These are phyloP conservation scores for Tarenaya hassleriana DNA, from an alignment of 345 rosid genomes.

Conservation along the genomic window DNA sequence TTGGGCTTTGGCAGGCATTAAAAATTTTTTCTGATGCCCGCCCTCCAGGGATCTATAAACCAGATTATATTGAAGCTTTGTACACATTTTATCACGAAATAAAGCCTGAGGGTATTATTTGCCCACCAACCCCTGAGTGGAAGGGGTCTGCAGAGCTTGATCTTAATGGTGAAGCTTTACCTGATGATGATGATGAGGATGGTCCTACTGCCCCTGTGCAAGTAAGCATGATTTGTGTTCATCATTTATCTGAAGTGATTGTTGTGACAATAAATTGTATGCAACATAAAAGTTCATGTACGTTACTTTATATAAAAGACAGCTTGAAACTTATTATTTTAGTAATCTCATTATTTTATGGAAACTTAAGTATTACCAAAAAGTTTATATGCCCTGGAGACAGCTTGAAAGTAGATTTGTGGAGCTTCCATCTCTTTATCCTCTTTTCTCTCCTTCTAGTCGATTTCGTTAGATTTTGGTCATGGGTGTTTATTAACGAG, in stretches of 20 bases:
- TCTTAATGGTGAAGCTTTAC: constrained; percentile 90
- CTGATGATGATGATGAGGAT: constrained; percentile 36
- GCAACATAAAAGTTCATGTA: too few species aligned
- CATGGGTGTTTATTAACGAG: constrained; percentile 4
- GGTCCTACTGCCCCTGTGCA: constrained; percentile 27
- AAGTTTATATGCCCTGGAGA: too few species aligned
- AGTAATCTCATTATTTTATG: too few species aligned
- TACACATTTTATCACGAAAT: constrained; percentile 88
- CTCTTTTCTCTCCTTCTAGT: not conserved
- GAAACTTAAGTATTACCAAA: too few species aligned
- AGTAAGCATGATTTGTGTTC: constrained; percentile 16
- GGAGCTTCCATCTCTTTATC: constrained; percentile 4
- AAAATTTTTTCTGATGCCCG: constrained; percentile 77
- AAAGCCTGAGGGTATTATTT: constrained; percentile 59
- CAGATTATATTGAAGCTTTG: constrained; percentile 77
- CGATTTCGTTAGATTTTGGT: constrained; percentile 8
- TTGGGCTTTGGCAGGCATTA: constrained; percentile 57
- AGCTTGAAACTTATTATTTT: too few species aligned
- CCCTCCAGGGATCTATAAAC: constrained; percentile 96
- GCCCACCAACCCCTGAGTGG: constrained; percentile 97
- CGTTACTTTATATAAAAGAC: too few species aligned
- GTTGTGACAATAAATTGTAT: constrained; percentile 8
- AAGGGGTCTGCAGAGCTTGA: constrained; percentile 87
- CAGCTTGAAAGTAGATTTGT: too few species aligned
- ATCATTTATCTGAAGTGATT: not conserved